Conservation (phyloP, 2,329 filamentous ascomycete species). For the Colletotrichum lindemuthianum region DNA sequence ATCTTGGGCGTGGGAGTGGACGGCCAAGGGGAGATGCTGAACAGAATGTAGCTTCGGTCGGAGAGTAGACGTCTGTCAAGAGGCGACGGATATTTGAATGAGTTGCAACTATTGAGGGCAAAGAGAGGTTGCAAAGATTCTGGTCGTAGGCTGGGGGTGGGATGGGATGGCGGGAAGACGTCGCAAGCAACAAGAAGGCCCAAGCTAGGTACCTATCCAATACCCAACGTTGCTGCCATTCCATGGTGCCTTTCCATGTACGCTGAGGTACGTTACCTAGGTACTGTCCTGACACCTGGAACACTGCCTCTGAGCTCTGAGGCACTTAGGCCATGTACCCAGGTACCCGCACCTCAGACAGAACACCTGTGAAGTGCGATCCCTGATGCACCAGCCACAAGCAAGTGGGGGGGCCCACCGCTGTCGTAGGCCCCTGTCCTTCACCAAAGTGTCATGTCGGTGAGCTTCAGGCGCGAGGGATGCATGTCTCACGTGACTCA, state of each 20-base stretch:
- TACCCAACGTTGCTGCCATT: constrained; percentile 2
- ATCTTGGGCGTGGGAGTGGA: constrained; percentile 13
- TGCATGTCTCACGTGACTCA: no score
- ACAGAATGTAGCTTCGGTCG: constrained; percentile 7
- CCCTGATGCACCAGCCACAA: constrained; percentile 36
- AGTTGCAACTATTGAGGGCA: constrained; percentile 2
- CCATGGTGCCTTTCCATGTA: no score
- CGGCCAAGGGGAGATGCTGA: constrained; percentile 7
- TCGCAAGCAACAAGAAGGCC: constrained; percentile 15
- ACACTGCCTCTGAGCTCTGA: neutral
- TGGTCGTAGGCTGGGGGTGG: constrained; percentile 5
- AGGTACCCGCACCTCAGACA: constrained; percentile 20
- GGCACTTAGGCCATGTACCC: constrained; percentile 2
- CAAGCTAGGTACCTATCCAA: constrained; percentile 20
- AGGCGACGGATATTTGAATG: constrained; percentile 20
- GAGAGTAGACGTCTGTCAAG: constrained; percentile 7
- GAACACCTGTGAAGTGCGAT: constrained; percentile 7
- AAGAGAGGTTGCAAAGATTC: neutral
- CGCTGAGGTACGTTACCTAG: neutral
- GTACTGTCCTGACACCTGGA: neutral
- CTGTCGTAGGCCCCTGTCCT: constrained; percentile 29
- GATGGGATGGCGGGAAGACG: constrained; percentile 28
- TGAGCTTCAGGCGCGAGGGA: no score
- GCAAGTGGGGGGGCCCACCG: constrained; percentile 2
- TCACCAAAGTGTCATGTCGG: neutral